Evolutionary conservation across 257 asterid genomes (phyloP), one percentile per base, ranked within the genome.

Genomic region (Handroanthus guayacan): DNA sequence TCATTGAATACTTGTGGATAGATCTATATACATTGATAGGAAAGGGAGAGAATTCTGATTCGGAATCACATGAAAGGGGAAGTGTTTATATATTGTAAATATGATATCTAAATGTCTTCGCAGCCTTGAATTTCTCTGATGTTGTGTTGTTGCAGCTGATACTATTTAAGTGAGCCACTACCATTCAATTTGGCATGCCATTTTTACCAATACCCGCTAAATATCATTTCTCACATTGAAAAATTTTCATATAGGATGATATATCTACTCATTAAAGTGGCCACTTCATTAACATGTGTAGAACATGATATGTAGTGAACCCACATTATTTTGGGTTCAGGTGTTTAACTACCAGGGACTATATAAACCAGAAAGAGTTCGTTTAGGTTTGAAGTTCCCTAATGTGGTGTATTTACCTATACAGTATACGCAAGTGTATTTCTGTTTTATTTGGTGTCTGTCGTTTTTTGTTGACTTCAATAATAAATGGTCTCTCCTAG

Each of bases 401-500:
- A 34, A 11, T 39, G 36, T 13, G 60, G 60, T n/a, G 2, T 52
- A 52, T 5, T 52, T 52, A 62, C 20, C 43, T 3, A 2, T 48
- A 14, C 14, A 52, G 18, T 14, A 55, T 12, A 20, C 8, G 17
- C 5, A 44, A 54, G 25, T 10, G 63, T 20, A 57, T 18, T 52
- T n/a, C 31, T 3, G 5, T 41, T 48, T 3, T 37, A 34, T 62
- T 31, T 54, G 37, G 38, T 63, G 52, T 43, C 58, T 18, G 20
- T 11, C 44, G 4, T 39, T 39, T 18, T 69, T 52, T 31, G 65
- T 74, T 76, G 60, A 76, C 68, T 52, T 62, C 12, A 62, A 18
- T 71, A 54, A 58, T 62, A 18, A 78, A 67, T 37, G 70, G 65
- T 45, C 17, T 76, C 57, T 39, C 50, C 47, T 87, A 91, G 97